Percentiles rank a stretch among this genome's conserved stretches.
Evolutionary conservation across 106 monocot genomes (phyloP).

Genomic region (Xerophyta viscosa): DNA sequence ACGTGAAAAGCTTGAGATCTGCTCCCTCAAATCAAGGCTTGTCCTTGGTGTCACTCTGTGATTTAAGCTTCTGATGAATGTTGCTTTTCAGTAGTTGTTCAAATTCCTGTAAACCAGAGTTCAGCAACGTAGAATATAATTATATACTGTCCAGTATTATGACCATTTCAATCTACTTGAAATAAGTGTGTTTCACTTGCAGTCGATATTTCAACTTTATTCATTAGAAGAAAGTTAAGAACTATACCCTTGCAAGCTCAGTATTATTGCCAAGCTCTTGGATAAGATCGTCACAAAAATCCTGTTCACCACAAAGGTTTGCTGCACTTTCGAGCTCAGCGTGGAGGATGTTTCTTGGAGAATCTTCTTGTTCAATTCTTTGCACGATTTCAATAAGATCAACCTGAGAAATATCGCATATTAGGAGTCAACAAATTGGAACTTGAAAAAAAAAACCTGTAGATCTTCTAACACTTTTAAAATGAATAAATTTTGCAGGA

Average conservation of each 20-base stretch:
- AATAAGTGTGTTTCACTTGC: not conserved
- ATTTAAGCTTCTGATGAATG: not conserved
- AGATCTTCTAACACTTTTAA: too few species aligned
- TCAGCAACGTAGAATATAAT: not conserved
- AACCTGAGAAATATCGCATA: slow-evolving; percentile 26
- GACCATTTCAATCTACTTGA: not conserved
- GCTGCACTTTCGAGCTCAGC: slow-evolving; percentile 40
- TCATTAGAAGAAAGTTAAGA: not conserved
- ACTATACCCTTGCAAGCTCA: slow-evolving; percentile 53
- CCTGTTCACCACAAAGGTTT: slow-evolving; percentile 21
- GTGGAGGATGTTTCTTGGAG: slow-evolving; percentile 36
- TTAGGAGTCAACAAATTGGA: too few species aligned
- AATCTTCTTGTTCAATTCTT: slow-evolving; percentile 46
- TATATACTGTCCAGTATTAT: not conserved
- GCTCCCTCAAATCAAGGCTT: too few species aligned
- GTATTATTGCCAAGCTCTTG: slow-evolving; percentile 31
- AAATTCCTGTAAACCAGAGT: slow-evolving; percentile 1
- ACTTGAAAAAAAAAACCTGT: too few species aligned
- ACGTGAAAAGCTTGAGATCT: too few species aligned
- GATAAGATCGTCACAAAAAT: slow-evolving; percentile 15
- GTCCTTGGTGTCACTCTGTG: not conserved
- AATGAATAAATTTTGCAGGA: too few species aligned
- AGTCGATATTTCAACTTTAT: not conserved
- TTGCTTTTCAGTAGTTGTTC: not conserved
- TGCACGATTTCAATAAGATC: slow-evolving; percentile 29